These are phyloP conservation scores for Tuber brumale DNA, from an alignment of 495 filamentous ascomycete genomes.

Conservation along the genomic window DNA sequence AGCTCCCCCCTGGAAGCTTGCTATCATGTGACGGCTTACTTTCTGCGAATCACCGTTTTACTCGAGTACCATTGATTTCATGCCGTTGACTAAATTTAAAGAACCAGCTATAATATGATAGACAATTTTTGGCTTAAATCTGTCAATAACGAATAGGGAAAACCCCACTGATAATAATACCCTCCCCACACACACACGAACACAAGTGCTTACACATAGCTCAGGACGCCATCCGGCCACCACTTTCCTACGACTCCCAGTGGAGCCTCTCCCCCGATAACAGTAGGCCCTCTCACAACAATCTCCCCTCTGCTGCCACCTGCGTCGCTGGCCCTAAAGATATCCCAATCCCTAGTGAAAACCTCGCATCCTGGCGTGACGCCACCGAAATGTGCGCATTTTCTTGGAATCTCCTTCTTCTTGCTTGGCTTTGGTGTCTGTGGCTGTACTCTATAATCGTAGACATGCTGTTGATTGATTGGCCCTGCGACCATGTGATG, in stretches of 20 bases:
- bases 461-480: constrained; percentile 71
- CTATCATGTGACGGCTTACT: neutral
- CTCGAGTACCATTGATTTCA: neutral
- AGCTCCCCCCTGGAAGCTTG: neutral
- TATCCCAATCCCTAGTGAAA: constrained; percentile 55
- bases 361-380: constrained; percentile 76
- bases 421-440: constrained; percentile 36
- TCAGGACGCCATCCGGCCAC: constrained; percentile 37
- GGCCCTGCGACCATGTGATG: constrained; percentile 77
- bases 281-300: constrained; percentile 59
- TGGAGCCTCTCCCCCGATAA: constrained; percentile 56
- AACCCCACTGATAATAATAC: neutral
- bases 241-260: constrained; percentile 53
- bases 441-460: constrained; percentile 67
- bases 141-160: neutral
- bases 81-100: neutral
- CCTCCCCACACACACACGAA: neutral
- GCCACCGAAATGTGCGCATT: constrained; percentile 68
- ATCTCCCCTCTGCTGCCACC: constrained; percentile 49
- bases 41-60: neutral
- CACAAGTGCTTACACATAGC: constrained; percentile 26
- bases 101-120: neutral
- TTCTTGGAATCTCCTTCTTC: constrained; percentile 42
- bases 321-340: constrained; percentile 55
- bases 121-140: neutral